Percentiles rank a stretch among this genome's conserved stretches.
Conservation (phyloP, 345 rosid species). For the Arabidopsis arenosa region DNA sequence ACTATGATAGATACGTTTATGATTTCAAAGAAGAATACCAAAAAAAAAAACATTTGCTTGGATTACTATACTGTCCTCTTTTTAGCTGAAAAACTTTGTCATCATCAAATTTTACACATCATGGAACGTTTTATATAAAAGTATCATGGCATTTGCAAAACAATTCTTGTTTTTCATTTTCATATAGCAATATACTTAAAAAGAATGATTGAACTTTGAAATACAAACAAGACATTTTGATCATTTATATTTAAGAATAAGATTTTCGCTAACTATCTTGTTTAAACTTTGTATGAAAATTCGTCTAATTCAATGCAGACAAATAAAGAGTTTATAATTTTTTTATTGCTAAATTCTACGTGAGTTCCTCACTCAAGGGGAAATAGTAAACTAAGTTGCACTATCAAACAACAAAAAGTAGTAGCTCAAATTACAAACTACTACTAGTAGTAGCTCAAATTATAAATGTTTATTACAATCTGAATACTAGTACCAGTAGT, state of each 20-base stretch:
- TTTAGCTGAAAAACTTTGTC: constrained; percentile 2
- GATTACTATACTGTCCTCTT: background rate
- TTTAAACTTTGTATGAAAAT: background rate
- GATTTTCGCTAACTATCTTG: background rate
- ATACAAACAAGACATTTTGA: background rate
- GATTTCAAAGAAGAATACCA: background rate
- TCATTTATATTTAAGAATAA: background rate
- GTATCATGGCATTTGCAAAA: background rate
- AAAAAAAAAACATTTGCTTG: background rate
- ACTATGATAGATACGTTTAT: background rate
- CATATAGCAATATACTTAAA: background rate
- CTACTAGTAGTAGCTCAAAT: no score
- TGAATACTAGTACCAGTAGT: background rate
- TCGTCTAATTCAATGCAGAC: background rate
- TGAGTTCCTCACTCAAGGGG: constrained; percentile 36
- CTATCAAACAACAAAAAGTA: constrained; percentile 21
- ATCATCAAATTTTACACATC: background rate
- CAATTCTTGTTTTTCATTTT: background rate
- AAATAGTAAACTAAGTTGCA: constrained; percentile 22
- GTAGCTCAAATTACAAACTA: constrained; percentile 26
- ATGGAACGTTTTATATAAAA: background rate
- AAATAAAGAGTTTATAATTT: background rate
- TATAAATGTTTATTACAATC: background rate
- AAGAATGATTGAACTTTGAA: background rate
- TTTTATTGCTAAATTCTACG: background rate